Base-by-base conservation (phyloP, 768 basidiomycete species). In the Rhizopogon sp. region DNA sequence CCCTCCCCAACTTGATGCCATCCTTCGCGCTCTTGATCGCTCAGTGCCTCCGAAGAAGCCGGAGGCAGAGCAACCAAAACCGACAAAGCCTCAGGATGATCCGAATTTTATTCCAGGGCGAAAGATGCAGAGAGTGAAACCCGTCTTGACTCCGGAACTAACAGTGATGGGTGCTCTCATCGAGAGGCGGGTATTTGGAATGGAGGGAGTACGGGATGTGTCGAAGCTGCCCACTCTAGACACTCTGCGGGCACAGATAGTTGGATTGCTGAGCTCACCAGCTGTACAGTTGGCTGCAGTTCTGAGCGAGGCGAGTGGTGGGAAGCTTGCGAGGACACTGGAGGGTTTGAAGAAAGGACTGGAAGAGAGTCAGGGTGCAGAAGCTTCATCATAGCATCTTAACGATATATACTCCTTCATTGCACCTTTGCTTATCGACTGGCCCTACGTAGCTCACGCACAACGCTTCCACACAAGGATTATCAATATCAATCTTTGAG, bases 251-350 rank as follows among this genome's bases (percentile, higher is more conserved):
- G 85, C 85, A 16, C 93, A 96, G 70, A 78, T 98, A 54, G 87
- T 95, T 13, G 94, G 93, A 7, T 58, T 97, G 70, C 67, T 98
- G 57, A 86, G 86, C 55, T 76, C 83, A 13, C 91, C 90, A 43
- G 85, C 82, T 10, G 76, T 80, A 57, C 87, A 90, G 69, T 75
- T 95, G 45, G 82, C 88, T 3, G 84, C 81, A 45, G 78, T 90
- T 42, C 67, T 92, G 55, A 80, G 78, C 54, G 80, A 86, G 65
- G 86, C 87, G 40, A 77, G 80, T 46, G 88, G 88, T 42, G 88
- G 84, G 35, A 79, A 74, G 57, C 66, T 90, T 65, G 81, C 85
- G 53, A 74, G 88, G 74, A 85, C 88, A 41, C 63, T 92, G 63
- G 86, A 90, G 61, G 90, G 90, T 1, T 74, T 89, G 68, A 85